phyloP scores from a whole-genome alignment of 345 rosid species.

The Populus pruinosa region DNA sequence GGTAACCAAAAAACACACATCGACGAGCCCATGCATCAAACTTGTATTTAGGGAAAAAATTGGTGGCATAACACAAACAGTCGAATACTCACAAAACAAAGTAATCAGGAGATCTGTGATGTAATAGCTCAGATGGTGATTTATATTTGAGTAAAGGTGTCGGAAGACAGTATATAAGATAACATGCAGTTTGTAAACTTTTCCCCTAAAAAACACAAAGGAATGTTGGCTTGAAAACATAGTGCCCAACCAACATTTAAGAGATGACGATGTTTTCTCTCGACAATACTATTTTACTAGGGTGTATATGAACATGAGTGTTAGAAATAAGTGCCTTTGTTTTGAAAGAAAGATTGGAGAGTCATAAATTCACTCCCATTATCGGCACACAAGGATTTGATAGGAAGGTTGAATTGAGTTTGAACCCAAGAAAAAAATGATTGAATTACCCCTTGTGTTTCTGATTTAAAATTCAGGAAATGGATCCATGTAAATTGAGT shows the following conservation, averaged over 20 bases:
- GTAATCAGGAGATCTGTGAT: no score
- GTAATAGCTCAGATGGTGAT: not conserved
- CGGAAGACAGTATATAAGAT: not conserved
- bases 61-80: not conserved
- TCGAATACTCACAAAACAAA: not conserved
- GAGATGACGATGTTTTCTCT: not conserved
- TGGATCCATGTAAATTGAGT: conserved; percentile 1
- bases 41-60: not conserved
- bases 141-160: not conserved
- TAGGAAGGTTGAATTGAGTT: not conserved
- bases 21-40: not conserved
- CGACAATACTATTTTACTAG: conserved; percentile 7
- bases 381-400: not conserved
- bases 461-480: conserved; percentile 7
- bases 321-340: not conserved
- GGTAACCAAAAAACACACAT: not conserved
- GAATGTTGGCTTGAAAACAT: not conserved
- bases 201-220: not conserved
- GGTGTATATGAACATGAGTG: conserved; percentile 6
- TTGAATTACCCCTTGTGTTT: not conserved
- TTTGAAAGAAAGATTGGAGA: not conserved
- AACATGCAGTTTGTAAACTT: not conserved
- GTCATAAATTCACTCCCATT: not conserved
- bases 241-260: not conserved
- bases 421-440: conserved; percentile 4